Percentiles rank a stretch among this genome's conserved stretches.
Evolutionary conservation across 768 basidiomycete genomes (phyloP).

Genomic region (Tremella yokohamensis): DNA sequence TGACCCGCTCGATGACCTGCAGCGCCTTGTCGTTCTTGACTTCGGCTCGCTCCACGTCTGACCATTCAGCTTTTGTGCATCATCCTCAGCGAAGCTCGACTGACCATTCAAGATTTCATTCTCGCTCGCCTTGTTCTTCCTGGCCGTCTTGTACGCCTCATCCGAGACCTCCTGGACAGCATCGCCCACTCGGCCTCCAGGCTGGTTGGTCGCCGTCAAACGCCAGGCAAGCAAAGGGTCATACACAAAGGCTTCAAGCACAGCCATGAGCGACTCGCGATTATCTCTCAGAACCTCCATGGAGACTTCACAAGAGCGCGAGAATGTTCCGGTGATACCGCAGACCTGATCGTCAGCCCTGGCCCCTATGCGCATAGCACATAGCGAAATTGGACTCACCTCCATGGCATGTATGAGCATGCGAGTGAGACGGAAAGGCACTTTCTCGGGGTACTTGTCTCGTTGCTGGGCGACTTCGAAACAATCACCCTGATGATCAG

Average conservation of each 20-base stretch:
- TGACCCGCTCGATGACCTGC: constrained; percentile 88
- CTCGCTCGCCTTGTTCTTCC: constrained; percentile 84
- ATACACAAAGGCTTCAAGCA: constrained; percentile 96
- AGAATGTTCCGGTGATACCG: constrained; percentile 96
- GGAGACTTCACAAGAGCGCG: constrained; percentile 92
- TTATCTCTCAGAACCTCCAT: constrained; percentile 95
- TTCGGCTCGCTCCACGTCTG: constrained; percentile 67
- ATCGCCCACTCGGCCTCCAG: constrained; percentile 63
- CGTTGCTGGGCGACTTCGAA: constrained; percentile 97
- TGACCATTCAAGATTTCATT: constrained; percentile 87
- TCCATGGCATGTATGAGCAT: constrained; percentile 99
- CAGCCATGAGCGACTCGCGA: constrained; percentile 98
- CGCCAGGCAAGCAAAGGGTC: constrained; percentile 98
- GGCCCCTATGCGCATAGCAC: background rate
- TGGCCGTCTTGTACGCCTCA: constrained; percentile 47
- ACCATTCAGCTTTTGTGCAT: constrained; percentile 35
- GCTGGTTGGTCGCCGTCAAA: constrained; percentile 70
- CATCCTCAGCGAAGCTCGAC: constrained; percentile 22
- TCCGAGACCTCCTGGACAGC: constrained; percentile 53
- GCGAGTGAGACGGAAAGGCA: constrained; percentile 94
- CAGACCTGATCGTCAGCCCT: constrained; percentile 66
- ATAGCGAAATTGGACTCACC: constrained; percentile 55
- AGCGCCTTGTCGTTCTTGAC: constrained; percentile 86
- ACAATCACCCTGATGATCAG: constrained; percentile 68
- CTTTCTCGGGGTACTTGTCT: constrained; percentile 98